Evolutionary conservation across 176 grass and related monocot species (phyloP), one percentile per base, ranked within the genome.

Genomic region (Oryza longistaminata): DNA sequence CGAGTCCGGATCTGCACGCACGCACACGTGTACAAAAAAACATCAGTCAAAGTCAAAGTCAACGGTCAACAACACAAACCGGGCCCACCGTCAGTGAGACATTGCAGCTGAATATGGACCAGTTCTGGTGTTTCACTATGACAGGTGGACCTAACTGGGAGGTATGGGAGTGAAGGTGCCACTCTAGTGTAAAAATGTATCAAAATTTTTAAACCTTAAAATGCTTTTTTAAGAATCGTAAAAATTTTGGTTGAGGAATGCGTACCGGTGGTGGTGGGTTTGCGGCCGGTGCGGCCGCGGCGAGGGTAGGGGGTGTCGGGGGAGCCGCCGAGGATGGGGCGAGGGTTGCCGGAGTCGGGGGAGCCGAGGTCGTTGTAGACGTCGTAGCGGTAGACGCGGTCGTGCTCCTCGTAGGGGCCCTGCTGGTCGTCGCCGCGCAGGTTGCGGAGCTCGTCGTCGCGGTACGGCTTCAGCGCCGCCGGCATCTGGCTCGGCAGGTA

Each of bases 301-400:
- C 81, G 70, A 13, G 81, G 81, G 70, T 83, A 83, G 0, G 81
- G 81, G 25, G 50, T 53, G 25, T 65, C 81, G 22, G 12, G 3
- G 43, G 43, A 49, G 71, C 71, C 71, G 24, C 71, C 71, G 71
- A 73, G 71, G 43, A 49, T 3, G 43, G 71, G 43, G 22, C 71
- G 71, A 4, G 71, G 43, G 22, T 73, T 29, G 43, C 42, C 42
- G 71, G 22, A 15, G 71, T 73, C 71, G 71, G 70, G 70, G n/a
- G 82, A 71, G 16, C 82, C 90, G 11, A 92, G 90, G 70, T 92
- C 90, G 25, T 88, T 86, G 78, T 92, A 92, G 46, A 76, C 34
- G 6, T 60, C 90, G 66, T 92, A 92, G 24, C 71, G 66, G 76
- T 92, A 92, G 44, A 92, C 82, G 7, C 90, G 82, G 42, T 92